These are phyloP conservation scores for Nematocida displodere DNA, from an alignment of 371 early-diverging fungal species.

Conservation along the genomic window DNA sequence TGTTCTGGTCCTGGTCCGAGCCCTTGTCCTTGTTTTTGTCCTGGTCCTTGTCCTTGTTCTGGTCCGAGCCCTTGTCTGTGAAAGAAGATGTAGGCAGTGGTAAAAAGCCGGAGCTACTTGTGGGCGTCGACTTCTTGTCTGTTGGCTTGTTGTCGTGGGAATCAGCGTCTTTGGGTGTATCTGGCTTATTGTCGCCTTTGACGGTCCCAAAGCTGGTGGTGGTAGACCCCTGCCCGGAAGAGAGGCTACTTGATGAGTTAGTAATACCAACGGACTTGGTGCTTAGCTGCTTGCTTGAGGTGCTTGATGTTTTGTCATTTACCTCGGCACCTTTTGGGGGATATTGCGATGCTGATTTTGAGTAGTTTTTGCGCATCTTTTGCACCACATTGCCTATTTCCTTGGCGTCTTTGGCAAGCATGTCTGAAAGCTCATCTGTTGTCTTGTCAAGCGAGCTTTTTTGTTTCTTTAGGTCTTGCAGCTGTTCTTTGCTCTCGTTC, in stretches of 20 bases:
- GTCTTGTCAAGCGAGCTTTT: neutral
- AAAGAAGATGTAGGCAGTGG: too few relatives aligned
- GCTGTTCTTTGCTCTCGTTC: neutral
- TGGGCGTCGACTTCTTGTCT: neutral
- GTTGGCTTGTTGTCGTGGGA: neutral
- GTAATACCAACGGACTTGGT: too few relatives aligned
- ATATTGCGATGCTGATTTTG: too few relatives aligned
- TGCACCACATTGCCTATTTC: neutral
- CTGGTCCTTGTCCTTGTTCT: neutral
- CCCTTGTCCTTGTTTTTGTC: neutral
- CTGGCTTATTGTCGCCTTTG: neutral
- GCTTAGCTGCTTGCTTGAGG: too few relatives aligned
- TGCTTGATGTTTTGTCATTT: too few relatives aligned
- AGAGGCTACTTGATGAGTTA: too few relatives aligned
- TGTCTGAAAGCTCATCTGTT: neutral
- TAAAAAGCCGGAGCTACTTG: too few relatives aligned
- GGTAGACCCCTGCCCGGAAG: too few relatives aligned
- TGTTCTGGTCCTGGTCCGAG: neutral
- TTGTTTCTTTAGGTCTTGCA: constrained; percentile 6
- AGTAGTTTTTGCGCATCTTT: too few relatives aligned
- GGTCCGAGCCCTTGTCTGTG: too few relatives aligned
- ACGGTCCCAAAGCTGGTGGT: too few relatives aligned
- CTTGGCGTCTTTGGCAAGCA: neutral
- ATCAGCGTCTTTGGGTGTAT: neutral
- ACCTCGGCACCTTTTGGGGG: too few relatives aligned